Conservation (phyloP, 1,284 basidiomycete species). For the Leccinum cinnamomeum region DNA sequence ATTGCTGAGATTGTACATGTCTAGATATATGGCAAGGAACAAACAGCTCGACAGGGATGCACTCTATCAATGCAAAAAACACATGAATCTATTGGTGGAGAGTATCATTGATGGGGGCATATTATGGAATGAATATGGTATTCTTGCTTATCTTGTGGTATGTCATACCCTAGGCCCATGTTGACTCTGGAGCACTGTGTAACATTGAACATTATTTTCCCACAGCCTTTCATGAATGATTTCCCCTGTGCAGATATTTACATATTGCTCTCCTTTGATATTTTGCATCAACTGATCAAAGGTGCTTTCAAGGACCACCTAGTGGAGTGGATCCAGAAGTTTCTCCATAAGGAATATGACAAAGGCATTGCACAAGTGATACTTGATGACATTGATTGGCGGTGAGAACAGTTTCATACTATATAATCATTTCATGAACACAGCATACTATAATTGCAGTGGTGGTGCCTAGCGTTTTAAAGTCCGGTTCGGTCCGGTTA, state of each 20-base stretch:
- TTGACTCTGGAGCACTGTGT: too few species aligned
- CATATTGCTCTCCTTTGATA: neutral
- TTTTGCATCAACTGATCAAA: neutral
- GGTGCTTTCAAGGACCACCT: neutral
- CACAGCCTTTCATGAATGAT: conserved; percentile 4
- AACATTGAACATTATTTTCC: neutral
- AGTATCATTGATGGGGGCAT: neutral
- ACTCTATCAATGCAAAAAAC: neutral
- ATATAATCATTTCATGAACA: too few species aligned
- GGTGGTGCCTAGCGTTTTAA: neutral
- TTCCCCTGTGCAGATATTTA: neutral
- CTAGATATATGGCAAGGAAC: neutral
- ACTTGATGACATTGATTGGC: neutral
- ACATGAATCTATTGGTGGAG: neutral
- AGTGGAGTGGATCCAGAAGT: neutral
- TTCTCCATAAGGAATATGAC: neutral
- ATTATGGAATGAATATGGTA: neutral
- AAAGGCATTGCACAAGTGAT: neutral
- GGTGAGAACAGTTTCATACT: neutral
- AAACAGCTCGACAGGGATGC: neutral
- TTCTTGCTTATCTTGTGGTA: neutral
- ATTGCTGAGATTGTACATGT: too few species aligned
- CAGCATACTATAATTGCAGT: neutral
- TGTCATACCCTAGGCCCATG: neutral
- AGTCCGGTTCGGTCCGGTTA: too few species aligned